Conservation (phyloP, 495 filamentous ascomycete species). For the Alectoria sarmentosa region DNA sequence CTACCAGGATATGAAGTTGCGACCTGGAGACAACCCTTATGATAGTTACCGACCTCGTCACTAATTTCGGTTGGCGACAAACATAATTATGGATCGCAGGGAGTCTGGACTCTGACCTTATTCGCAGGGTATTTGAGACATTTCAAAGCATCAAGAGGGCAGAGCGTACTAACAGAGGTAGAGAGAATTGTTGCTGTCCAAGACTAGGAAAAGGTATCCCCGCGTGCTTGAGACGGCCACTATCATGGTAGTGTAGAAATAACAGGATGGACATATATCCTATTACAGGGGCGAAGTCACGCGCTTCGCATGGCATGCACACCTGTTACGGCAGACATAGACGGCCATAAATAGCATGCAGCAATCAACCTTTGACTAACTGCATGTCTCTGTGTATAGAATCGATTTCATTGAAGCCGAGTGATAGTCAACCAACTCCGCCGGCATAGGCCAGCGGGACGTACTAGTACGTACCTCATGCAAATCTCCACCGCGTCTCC, state of each 20-base stretch:
- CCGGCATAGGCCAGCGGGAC: no score
- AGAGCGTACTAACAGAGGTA: neutral
- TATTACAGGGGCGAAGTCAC: neutral
- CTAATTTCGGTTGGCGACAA: neutral
- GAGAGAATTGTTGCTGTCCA: neutral
- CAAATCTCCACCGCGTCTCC: no score
- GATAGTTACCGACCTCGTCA: conserved; percentile 4
- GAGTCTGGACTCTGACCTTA: neutral
- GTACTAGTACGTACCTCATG: no score
- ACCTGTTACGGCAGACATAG: neutral
- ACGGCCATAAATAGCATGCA: neutral
- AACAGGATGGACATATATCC: neutral
- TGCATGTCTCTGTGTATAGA: neutral
- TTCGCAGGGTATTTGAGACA: neutral
- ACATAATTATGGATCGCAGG: neutral
- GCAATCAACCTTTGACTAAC: neutral
- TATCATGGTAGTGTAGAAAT: neutral
- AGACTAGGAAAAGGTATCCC: neutral
- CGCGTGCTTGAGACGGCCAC: neutral
- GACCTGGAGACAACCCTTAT: conserved; percentile 3
- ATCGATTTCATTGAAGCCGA: neutral
- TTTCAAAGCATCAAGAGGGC: neutral
- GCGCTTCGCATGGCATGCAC: neutral
- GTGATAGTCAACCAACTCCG: neutral
- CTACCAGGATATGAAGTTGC: conserved; percentile 4